Evolutionary conservation across 345 rosid species (phyloP), one percentile per base, ranked within the genome.

Genomic region (Citrus cavaleriei): DNA sequence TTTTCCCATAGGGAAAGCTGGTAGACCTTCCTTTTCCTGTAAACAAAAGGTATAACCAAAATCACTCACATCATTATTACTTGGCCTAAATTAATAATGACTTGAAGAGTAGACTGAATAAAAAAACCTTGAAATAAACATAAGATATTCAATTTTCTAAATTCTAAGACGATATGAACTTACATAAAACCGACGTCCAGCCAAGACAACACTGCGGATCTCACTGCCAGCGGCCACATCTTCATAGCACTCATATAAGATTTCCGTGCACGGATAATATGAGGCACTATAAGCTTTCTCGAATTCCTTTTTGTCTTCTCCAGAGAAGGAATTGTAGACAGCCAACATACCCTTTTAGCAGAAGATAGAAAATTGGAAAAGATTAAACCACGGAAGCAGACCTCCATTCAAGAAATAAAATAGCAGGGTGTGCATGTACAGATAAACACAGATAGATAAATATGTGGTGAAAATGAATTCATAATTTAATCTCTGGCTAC

Each of bases 1-100:
- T 83, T 91, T 95, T 28, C 98, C 98, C 97, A 95, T 95, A 16
- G 98, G 98, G 84, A 95, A 95, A 67, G 98, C 89, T 25, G 97
- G 98, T 49, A 95, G 86, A 25, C 97, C 97, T 27, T 95, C 98
- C 82, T 95, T 95, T 49, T 95, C 98, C 97, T 95, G 85, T 72
- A 30, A 60, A 65, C 35, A 35, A 72, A 75, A 67, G 78, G 59
- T 70, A 65, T 19, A 63, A 70, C 49, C 69, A 21, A 3, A 76
- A 38, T 69, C 34, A 78, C 19, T 40, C 32, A 25, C 10, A 12
- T 6, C 2, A 40, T 32, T 10, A 28, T 19, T 40, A 58, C 74
- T 30, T 19, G 18, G 62, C 61, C 46, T 34, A 27, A 68, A 28
- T 24, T 28, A 42, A 42, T 61, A 10, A 10, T 22, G 51, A 32